These are phyloP conservation scores for Thymus quinquecostatus DNA, from an alignment of 257 asterid species.

Conservation along the genomic window DNA sequence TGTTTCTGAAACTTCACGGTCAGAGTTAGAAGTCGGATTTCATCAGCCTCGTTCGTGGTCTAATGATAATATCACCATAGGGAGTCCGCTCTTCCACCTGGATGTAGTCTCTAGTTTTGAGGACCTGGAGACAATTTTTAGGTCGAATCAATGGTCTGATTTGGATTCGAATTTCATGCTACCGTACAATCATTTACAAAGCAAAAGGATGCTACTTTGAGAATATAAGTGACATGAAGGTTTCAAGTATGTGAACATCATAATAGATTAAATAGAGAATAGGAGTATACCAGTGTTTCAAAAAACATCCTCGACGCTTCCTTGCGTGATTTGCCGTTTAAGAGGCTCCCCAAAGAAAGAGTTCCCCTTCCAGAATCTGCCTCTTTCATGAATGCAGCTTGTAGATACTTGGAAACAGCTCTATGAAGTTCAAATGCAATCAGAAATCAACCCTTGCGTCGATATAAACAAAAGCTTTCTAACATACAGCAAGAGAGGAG, in stretches of 20 bases:
- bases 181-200: not conserved
- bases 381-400: slow-evolving; percentile 59
- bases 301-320: slow-evolving; percentile 90
- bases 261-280: not conserved
- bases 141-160: not conserved
- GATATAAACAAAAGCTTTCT: not conserved
- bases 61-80: slow-evolving; percentile 48
- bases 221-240: not conserved
- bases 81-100: slow-evolving; percentile 65
- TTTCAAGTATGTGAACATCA: not conserved
- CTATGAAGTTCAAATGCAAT: slow-evolving; percentile 37
- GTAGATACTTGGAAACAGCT: slow-evolving; percentile 88
- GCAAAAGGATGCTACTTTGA: not conserved
- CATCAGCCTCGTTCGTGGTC: slow-evolving; percentile 60
- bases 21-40: slow-evolving; percentile 46
- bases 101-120: slow-evolving; percentile 73
- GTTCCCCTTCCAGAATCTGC: slow-evolving; percentile 54
- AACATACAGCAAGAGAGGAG: not conserved
- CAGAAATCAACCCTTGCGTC: slow-evolving; percentile 5
- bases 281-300: slow-evolving; percentile 67
- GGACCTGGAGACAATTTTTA: slow-evolving; percentile 46
- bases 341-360: slow-evolving; percentile 64
- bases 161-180: not conserved
- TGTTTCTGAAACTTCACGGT: slow-evolving; percentile 15
- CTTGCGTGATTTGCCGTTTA: slow-evolving; percentile 77